A percentile compares a stretch with the other conserved stretches of the same genome.
phyloP scores from a whole-genome alignment of 768 basidiomycete genomes.

The Omphalotus guepiniiformis region DNA sequence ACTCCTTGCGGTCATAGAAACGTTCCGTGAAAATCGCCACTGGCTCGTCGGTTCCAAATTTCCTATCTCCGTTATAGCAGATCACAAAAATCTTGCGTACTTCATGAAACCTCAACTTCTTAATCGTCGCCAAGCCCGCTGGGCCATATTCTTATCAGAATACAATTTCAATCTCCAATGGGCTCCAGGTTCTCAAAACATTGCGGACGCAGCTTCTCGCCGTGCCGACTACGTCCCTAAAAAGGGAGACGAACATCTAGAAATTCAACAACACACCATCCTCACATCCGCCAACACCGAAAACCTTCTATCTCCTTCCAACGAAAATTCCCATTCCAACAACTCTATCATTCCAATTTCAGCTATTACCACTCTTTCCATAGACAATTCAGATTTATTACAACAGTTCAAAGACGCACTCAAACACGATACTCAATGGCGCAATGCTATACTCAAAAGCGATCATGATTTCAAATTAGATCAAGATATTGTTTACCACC shows the following conservation, averaged over 20 bases:
- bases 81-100: conserved; percentile 42
- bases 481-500: conserved; percentile 18
- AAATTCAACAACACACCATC: conserved; percentile 12
- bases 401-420: conserved; percentile 14
- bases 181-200: conserved; percentile 24
- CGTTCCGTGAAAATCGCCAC: conserved; percentile 30
- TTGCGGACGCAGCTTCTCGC: conserved; percentile 28
- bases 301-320: background rate
- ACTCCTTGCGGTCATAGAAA: conserved; percentile 33
- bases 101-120: conserved; percentile 36
- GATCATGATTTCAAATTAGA: conserved; percentile 11
- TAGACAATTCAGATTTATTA: conserved; percentile 16
- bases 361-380: conserved; percentile 18
- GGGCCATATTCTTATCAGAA: conserved; percentile 39
- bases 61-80: conserved; percentile 20
- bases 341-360: conserved; percentile 3
- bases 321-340: background rate
- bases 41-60: conserved; percentile 25
- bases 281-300: conserved; percentile 11
- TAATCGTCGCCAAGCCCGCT: conserved; percentile 41
- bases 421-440: conserved; percentile 14
- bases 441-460: conserved; percentile 11
- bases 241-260: conserved; percentile 16
- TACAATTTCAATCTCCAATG: conserved; percentile 31
- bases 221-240: conserved; percentile 25